Percentiles rank a stretch among this genome's conserved stretches.
Conservation (phyloP, 768 basidiomycete genomes). For the Ramaria sp. region DNA sequence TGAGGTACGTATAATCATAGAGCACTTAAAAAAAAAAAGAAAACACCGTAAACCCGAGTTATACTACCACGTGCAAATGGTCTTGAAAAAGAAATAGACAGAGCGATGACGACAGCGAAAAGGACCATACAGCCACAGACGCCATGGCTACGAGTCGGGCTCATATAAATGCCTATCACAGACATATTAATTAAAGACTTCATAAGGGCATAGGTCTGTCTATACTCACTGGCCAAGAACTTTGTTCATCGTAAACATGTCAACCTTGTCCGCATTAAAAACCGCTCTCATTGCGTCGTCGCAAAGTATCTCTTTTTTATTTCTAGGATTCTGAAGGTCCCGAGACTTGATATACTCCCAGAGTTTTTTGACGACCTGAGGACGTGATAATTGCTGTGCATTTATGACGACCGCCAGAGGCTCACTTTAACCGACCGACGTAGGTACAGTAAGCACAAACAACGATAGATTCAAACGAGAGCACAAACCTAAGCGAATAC, state of each 20-base stretch:
- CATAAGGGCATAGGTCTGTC: no score
- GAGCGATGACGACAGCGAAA: neutral
- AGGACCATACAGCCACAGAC: neutral
- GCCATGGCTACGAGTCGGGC: neutral
- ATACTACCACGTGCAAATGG: neutral
- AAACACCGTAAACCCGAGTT: neutral
- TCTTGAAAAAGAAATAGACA: neutral
- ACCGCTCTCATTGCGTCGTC: slow-evolving; percentile 62
- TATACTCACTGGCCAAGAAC: slow-evolving; percentile 58
- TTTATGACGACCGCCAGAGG: slow-evolving; percentile 64
- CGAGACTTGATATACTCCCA: slow-evolving; percentile 84
- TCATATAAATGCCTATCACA: slow-evolving; percentile 10
- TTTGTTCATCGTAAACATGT: slow-evolving; percentile 97
- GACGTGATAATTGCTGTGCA: slow-evolving; percentile 62
- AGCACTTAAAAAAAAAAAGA: neutral
- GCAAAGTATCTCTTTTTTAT: slow-evolving; percentile 79
- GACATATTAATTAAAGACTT: no score
- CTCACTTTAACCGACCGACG: slow-evolving; percentile 33
- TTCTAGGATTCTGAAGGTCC: slow-evolving; percentile 72
- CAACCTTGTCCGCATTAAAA: slow-evolving; percentile 63
- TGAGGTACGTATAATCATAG: neutral
- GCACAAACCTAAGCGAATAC: slow-evolving; percentile 53
- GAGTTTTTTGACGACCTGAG: slow-evolving; percentile 82
- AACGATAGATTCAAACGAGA: neutral
- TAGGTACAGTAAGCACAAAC: neutral